phyloP scores from a whole-genome alignment of 2,329 filamentous ascomycete genomes.

The Trematosphaeria pertusa region DNA sequence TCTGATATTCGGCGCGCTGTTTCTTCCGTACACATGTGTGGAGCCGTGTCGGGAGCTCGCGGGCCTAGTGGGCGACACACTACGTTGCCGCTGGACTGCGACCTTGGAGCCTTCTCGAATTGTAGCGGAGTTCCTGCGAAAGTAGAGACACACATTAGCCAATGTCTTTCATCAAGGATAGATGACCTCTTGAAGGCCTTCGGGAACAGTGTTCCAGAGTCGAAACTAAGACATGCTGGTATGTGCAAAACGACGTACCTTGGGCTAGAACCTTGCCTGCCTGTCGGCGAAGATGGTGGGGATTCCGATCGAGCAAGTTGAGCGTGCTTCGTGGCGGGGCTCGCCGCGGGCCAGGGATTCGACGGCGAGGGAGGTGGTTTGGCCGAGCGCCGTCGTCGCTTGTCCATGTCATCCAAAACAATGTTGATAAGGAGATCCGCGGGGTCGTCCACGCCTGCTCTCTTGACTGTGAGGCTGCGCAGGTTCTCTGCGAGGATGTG shows the following conservation, averaged over 20 bases:
- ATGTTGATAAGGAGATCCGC: constrained; percentile 90
- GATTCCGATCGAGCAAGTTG: constrained; percentile 74
- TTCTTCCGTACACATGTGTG: constrained; percentile 68
- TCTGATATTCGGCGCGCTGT: constrained; percentile 74
- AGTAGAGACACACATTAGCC: too few relatives aligned
- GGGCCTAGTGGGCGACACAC: constrained; percentile 82
- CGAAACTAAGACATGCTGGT: too few relatives aligned
- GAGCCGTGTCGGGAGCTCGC: constrained; percentile 76
- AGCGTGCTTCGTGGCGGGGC: constrained; percentile 67
- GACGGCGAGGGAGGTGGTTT: constrained; percentile 85
- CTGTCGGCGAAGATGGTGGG: constrained; percentile 54
- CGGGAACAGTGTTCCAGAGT: too few relatives aligned
- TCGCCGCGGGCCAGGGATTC: constrained; percentile 66
- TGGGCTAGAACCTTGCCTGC: too few relatives aligned
- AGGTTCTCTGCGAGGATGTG: constrained; percentile 91
- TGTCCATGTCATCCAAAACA: constrained; percentile 95
- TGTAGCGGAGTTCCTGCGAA: constrained; percentile 53
- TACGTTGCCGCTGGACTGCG: constrained; percentile 64
- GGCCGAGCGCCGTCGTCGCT: constrained; percentile 83
- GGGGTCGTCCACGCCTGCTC: constrained; percentile 86
- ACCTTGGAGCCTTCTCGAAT: constrained; percentile 62
- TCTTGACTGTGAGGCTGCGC: constrained; percentile 85
- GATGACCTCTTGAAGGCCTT: too few relatives aligned
- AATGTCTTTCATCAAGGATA: too few relatives aligned
- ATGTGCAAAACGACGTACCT: too few relatives aligned